Conservation (phyloP, 345 rosid genomes). For the Punica granatum region DNA sequence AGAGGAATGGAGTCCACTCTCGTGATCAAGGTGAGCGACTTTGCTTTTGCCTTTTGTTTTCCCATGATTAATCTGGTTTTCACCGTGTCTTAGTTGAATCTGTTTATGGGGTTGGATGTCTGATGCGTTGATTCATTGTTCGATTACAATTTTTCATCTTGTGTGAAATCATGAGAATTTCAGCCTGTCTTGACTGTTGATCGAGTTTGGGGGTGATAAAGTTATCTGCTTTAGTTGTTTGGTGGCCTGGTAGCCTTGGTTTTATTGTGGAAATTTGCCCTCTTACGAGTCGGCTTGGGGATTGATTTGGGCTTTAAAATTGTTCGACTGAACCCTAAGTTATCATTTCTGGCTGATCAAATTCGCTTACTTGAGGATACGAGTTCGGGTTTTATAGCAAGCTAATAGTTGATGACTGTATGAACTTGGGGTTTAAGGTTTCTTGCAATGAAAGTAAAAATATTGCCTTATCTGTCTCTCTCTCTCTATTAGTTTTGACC, state of each 20-base stretch:
- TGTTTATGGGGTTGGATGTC: neutral
- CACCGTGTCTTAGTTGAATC: neutral
- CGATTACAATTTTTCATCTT: too few species aligned
- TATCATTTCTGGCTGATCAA: neutral
- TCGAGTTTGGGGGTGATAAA: neutral
- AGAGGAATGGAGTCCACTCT: slow-evolving; percentile 14
- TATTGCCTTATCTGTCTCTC: neutral
- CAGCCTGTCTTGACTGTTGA: neutral
- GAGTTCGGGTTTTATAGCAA: neutral
- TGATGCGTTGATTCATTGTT: neutral
- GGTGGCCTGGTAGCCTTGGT: neutral
- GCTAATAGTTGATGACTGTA: neutral
- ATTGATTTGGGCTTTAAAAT: neutral
- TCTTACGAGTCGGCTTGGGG: neutral
- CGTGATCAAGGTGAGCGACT: slow-evolving; percentile 20
- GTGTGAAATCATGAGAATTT: neutral
- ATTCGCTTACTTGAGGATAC: neutral
- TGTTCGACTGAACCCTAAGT: neutral
- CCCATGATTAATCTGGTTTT: neutral
- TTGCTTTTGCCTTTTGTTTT: neutral
- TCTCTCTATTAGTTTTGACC: neutral
- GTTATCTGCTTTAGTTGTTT: neutral
- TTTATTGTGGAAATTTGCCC: neutral
- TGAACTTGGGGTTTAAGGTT: neutral
- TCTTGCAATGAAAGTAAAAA: neutral